Percentiles rank a stretch among this genome's conserved stretches.
Conservation (phyloP, 2,329 filamentous ascomycete species). For the Hypomyces rosellus region DNA sequence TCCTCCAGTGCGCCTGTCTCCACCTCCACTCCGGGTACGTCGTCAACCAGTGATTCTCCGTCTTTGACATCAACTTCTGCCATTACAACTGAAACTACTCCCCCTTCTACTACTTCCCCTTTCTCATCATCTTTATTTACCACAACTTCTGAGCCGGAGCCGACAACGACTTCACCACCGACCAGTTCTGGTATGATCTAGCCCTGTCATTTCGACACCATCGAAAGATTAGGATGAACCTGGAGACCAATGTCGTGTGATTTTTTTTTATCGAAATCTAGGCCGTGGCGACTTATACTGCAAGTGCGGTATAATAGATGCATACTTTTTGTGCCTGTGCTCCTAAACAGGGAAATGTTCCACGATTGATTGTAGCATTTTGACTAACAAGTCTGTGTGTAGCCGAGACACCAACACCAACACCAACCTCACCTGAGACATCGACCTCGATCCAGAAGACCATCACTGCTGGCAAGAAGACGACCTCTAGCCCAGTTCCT, state of each 20-base stretch:
- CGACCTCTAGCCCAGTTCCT: constrained; percentile 30
- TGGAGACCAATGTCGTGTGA: constrained; percentile 13
- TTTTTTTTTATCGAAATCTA: constrained; percentile 7
- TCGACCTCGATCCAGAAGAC: constrained; percentile 21
- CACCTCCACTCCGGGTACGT: constrained; percentile 28
- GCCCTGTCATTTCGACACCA: constrained; percentile 12
- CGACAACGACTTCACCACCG: constrained; percentile 12
- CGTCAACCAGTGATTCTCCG: constrained; percentile 20
- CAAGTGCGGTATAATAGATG: constrained; percentile 19
- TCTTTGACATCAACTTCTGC: constrained; percentile 21
- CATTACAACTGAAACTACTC: constrained; percentile 24
- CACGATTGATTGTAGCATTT: not conserved
- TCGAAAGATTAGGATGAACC: constrained; percentile 11
- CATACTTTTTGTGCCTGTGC: constrained; percentile 4
- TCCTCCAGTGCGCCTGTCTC: constrained; percentile 21
- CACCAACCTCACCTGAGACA: constrained; percentile 1
- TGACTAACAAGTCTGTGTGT: not conserved
- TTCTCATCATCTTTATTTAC: constrained; percentile 15
- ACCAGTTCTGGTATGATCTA: constrained; percentile 26
- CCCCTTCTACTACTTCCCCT: constrained; percentile 19
- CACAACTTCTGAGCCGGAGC: constrained; percentile 11
- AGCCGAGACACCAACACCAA: not conserved
- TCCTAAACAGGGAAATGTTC: not conserved
- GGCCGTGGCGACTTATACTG: constrained; percentile 3
- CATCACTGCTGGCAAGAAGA: constrained; percentile 28